These are phyloP conservation scores for Ammopiptanthus mongolicus DNA, from an alignment of 306 rosid species.

Conservation along the genomic window DNA sequence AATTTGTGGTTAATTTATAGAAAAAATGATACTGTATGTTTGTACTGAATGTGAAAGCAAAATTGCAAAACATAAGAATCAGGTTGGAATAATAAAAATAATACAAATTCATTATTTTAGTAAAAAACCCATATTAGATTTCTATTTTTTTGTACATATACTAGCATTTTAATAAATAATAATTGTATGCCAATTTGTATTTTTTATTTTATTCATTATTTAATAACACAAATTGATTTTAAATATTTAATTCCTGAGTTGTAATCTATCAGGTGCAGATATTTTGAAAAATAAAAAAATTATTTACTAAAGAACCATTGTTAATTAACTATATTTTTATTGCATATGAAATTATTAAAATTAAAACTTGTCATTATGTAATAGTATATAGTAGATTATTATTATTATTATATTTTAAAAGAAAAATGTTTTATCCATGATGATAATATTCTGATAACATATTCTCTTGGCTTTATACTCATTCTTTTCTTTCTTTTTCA, in stretches of 20 bases:
- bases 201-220: neutral
- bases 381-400: neutral
- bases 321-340: neutral
- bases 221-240: neutral
- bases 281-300: neutral
- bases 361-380: too few relatives aligned
- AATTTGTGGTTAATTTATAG: neutral
- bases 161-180: neutral
- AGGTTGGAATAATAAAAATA: neutral
- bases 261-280: too few relatives aligned
- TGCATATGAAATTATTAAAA: neutral
- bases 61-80: neutral
- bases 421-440: neutral
- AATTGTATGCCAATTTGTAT: neutral
- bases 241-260: neutral
- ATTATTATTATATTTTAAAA: neutral
- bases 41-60: neutral
- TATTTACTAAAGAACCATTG: neutral
- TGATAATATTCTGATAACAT: neutral
- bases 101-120: neutral
- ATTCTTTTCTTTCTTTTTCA: slow-evolving; percentile 29
- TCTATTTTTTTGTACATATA: too few relatives aligned
- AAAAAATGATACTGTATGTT: neutral
- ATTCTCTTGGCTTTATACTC: slow-evolving; percentile 27
- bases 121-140: neutral